Evolutionary conservation across 495 filamentous ascomycete species (phyloP).

Genomic region (Talaromyces liani): DNA sequence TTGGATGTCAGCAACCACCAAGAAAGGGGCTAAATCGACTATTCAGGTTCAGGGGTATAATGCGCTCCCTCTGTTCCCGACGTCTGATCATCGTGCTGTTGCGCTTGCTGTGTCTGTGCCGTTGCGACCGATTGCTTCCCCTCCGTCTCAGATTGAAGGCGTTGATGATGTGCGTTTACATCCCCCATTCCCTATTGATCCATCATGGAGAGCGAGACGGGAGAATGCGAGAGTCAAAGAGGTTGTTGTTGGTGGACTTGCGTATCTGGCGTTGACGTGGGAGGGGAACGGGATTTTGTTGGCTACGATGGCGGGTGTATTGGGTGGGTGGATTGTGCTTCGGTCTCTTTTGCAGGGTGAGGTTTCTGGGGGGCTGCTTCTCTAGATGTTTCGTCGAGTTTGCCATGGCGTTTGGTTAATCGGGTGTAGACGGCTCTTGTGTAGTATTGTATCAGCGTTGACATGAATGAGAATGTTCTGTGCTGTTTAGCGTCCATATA

Average conservation of each 20-base stretch:
- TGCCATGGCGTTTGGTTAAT: background rate
- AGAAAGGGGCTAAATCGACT: constrained; percentile 12
- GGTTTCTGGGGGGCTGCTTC: background rate
- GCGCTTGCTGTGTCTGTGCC: constrained; percentile 58
- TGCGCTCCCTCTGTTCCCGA: constrained; percentile 63
- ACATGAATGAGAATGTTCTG: background rate
- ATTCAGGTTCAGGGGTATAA: constrained; percentile 55
- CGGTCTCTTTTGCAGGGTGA: constrained; percentile 21
- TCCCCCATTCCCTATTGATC: constrained; percentile 49
- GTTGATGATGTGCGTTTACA: constrained; percentile 19
- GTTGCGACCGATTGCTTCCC: constrained; percentile 21
- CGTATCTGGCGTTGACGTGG: constrained; percentile 54
- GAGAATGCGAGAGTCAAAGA: constrained; percentile 47
- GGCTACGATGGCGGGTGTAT: constrained; percentile 29
- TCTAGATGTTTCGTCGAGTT: background rate
- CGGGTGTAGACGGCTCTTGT: background rate
- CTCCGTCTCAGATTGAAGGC: constrained; percentile 11
- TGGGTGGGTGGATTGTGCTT: constrained; percentile 41
- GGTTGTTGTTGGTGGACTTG: constrained; percentile 46
- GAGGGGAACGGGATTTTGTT: constrained; percentile 48
- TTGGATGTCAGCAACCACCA: constrained; percentile 27
- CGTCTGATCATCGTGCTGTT: constrained; percentile 82
- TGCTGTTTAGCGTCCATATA: background rate
- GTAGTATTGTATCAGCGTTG: background rate
- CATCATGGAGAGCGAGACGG: constrained; percentile 40